Conservation (phyloP, 169 alveolate genomes). For the Amoebophrya sp. region DNA sequence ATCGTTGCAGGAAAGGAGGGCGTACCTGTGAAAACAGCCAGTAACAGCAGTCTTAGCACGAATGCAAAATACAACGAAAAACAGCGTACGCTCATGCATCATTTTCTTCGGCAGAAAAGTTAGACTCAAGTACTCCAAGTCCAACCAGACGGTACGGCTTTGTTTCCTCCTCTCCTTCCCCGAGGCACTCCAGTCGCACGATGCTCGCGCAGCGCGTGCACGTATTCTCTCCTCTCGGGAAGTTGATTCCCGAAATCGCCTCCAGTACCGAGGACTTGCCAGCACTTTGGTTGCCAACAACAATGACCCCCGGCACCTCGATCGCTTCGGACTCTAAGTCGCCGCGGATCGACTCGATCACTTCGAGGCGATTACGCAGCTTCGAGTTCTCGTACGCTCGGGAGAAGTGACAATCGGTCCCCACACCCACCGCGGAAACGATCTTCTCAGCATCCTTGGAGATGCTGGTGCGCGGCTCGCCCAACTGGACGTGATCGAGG, state of each 20-base stretch:
- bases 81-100: too few relatives aligned
- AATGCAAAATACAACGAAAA: too few relatives aligned
- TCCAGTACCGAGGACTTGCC: constrained; percentile 15
- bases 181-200: background rate
- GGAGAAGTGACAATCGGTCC: background rate
- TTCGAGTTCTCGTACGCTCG: background rate
- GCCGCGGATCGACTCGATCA: background rate
- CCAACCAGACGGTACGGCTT: too few relatives aligned
- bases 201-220: constrained; percentile 6
- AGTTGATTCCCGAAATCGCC: background rate
- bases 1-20: background rate
- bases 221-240: constrained; percentile 14
- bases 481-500: too few relatives aligned
- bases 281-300: background rate
- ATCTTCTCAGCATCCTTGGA: too few relatives aligned
- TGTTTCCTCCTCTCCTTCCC: background rate
- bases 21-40: too few relatives aligned
- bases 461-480: too few relatives aligned
- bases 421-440: background rate
- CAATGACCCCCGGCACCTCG: background rate
- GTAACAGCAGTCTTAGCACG: too few relatives aligned
- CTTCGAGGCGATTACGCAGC: background rate
- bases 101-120: too few relatives aligned
- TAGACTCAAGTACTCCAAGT: too few relatives aligned
- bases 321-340: background rate